Evolutionary conservation across 495 filamentous ascomycete species (phyloP).

Genomic region (Talaromyces proteolyticus): DNA sequence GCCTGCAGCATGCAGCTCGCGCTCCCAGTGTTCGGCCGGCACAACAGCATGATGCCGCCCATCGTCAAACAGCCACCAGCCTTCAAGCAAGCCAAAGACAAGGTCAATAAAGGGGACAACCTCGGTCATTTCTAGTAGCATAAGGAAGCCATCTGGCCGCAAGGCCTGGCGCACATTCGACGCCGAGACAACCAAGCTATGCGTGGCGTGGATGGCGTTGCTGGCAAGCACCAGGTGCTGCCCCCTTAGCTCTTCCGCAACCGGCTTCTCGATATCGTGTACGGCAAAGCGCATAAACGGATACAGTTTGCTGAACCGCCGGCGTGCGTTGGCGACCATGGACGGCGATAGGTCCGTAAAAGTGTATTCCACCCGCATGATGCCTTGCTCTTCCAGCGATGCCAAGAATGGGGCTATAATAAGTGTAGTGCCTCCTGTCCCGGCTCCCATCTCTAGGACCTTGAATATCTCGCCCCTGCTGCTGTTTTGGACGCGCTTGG

Average conservation of each 20-base stretch:
- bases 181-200: slow-evolving; percentile 20
- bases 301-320: slow-evolving; percentile 28
- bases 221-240: slow-evolving; percentile 43
- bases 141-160: slow-evolving; percentile 29
- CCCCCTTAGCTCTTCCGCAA: slow-evolving; percentile 23
- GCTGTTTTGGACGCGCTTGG: slow-evolving; percentile 13
- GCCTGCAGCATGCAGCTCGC: slow-evolving; percentile 28
- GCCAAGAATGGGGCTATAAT: slow-evolving; percentile 29
- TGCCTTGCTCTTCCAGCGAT: slow-evolving; percentile 16
- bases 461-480: no score
- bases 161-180: slow-evolving; percentile 26
- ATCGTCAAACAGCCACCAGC: slow-evolving; percentile 51
- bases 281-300: slow-evolving; percentile 35
- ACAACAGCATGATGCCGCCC: slow-evolving; percentile 40
- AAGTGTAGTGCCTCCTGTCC: slow-evolving; percentile 37
- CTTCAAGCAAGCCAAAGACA: slow-evolving; percentile 43
- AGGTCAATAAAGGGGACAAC: slow-evolving; percentile 38
- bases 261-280: slow-evolving; percentile 39
- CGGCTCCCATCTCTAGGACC: slow-evolving; percentile 43
- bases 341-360: slow-evolving; percentile 42
- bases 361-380: slow-evolving; percentile 41
- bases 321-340: slow-evolving; percentile 31
- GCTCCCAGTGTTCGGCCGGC: slow-evolving; percentile 26
- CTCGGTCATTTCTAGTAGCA: slow-evolving; percentile 36
- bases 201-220: slow-evolving; percentile 46